Evolutionary conservation across 257 asterid species (phyloP).

Genomic region (Agastache rugosa): DNA sequence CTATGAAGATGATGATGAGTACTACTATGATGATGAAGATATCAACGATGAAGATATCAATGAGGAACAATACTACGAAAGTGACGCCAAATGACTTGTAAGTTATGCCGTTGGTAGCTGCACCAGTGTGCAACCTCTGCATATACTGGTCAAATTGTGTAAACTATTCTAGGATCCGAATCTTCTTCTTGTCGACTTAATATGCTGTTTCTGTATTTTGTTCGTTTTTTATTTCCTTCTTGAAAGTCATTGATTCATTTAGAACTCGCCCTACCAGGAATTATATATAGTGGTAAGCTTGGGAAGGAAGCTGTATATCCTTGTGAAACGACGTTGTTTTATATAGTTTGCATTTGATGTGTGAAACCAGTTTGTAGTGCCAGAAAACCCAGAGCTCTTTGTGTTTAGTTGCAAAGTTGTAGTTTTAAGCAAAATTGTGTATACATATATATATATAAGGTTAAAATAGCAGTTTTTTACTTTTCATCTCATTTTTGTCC

Average conservation of each 20-base stretch:
- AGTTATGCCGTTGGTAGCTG: constrained; percentile 5
- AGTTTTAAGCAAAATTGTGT: not conserved
- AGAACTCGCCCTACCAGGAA: not conserved
- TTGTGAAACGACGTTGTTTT: not conserved
- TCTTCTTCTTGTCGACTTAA: not conserved
- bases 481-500: not conserved
- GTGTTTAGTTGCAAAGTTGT: not conserved
- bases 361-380: not conserved
- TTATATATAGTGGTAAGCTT: not conserved
- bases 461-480: no score
- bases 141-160: constrained; percentile 1
- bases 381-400: not conserved
- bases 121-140: not conserved
- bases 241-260: not conserved
- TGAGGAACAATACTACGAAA: constrained; percentile 41
- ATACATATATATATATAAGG: no score
- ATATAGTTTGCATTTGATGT: not conserved
- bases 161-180: constrained; percentile 18
- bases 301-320: constrained; percentile 13
- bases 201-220: not conserved
- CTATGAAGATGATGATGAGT: constrained; percentile 38
- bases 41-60: constrained; percentile 31
- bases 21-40: constrained; percentile 35
- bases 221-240: not conserved
- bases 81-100: constrained; percentile 41